Conservation (phyloP, 805 yeast species). For the Millerozyma miso region DNA sequence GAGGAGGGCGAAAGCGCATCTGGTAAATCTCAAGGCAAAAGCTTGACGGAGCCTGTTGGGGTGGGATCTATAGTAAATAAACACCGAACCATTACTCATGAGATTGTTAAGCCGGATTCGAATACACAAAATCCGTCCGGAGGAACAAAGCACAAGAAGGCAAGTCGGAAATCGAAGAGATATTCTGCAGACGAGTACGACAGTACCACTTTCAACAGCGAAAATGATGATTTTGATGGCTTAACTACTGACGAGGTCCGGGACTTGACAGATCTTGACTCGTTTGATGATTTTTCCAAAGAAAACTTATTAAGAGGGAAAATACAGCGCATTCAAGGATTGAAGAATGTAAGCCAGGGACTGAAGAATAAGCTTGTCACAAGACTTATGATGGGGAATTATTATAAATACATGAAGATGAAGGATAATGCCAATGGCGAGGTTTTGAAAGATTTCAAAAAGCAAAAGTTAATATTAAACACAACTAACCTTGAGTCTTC, state of each 20-base stretch:
- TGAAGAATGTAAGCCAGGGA: constrained; percentile 32
- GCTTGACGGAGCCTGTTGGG: constrained; percentile 50
- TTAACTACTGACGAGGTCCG: constrained; percentile 29
- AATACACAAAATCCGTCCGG: constrained; percentile 7
- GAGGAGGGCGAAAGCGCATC: constrained; percentile 18
- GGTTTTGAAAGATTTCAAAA: constrained; percentile 4
- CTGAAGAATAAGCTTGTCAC: constrained; percentile 53
- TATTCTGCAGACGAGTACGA: constrained; percentile 12
- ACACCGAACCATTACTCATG: constrained; percentile 47
- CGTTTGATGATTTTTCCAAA: constrained; percentile 33
- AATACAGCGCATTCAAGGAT: constrained; percentile 44
- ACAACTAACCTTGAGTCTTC: constrained; percentile 3
- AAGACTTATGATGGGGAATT: constrained; percentile 65
- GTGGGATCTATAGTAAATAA: constrained; percentile 45
- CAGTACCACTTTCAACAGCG: constrained; percentile 15
- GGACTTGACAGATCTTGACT: constrained; percentile 32
- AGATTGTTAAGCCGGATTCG: constrained; percentile 47
- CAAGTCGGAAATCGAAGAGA: constrained; percentile 7
- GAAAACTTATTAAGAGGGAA: constrained; percentile 42
- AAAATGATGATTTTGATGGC: constrained; percentile 32
- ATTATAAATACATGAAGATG: constrained; percentile 44
- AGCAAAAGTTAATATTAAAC: constrained; percentile 15
- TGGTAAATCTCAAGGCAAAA: constrained; percentile 4
- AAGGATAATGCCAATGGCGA: constrained; percentile 12
- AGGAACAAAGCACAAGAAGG: constrained; percentile 7